Evolutionary conservation across 2,329 filamentous ascomycete genomes (phyloP).

Genomic region (Pyricularia sp.): DNA sequence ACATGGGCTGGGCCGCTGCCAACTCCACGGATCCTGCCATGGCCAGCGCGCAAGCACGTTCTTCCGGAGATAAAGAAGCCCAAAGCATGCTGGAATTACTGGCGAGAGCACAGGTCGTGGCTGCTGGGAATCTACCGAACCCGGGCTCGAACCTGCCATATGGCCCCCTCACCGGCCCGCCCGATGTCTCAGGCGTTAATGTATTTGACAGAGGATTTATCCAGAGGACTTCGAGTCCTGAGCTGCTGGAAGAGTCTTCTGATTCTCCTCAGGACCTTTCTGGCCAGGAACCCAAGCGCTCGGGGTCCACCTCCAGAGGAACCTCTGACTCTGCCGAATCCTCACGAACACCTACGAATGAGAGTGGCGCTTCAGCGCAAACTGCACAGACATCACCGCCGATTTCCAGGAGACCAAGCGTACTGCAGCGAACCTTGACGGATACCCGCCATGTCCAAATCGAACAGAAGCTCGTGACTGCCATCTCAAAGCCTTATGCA

Average conservation of each 20-base stretch:
- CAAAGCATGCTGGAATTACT: constrained; percentile 88
- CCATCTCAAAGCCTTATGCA: constrained; percentile 72
- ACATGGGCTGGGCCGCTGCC: constrained; percentile 66
- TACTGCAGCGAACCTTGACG: constrained; percentile 79
- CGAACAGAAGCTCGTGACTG: constrained; percentile 77
- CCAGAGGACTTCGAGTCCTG: constrained; percentile 41
- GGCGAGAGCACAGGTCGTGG: constrained; percentile 70
- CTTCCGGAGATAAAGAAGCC: constrained; percentile 74
- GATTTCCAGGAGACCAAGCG: constrained; percentile 47
- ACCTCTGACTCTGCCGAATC: constrained; percentile 35
- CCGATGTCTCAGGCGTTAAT: constrained; percentile 63
- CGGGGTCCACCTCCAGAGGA: constrained; percentile 8
- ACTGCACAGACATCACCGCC: constrained; percentile 39
- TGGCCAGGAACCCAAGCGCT: constrained; percentile 4
- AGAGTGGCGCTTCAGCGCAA: constrained; percentile 39
- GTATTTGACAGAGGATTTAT: constrained; percentile 78
- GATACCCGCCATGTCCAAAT: constrained; percentile 67
- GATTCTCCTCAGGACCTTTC: constrained; percentile 13
- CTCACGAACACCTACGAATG: constrained; percentile 45
- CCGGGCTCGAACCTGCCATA: constrained; percentile 28
- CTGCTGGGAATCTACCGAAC: constrained; percentile 51
- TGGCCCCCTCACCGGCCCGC: constrained; percentile 74
- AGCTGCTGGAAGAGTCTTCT: constrained; percentile 22
- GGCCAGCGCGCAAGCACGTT: constrained; percentile 72
- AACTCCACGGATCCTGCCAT: constrained; percentile 56